Evolutionary conservation across 352 stramenopile species (phyloP).

Genomic region (Globisporangium apiculatum): DNA sequence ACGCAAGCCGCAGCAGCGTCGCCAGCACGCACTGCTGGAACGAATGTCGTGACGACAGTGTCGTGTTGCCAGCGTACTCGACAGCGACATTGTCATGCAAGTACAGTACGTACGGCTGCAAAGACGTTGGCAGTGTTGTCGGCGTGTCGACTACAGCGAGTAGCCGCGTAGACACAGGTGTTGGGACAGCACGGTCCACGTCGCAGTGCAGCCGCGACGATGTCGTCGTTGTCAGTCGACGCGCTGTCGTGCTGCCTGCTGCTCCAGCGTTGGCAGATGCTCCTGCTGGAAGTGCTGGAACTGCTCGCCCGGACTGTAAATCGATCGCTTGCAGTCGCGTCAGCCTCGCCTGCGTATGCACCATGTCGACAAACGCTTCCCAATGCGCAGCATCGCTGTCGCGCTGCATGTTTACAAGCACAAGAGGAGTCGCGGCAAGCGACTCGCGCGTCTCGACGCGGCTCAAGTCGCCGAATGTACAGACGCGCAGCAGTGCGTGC

Average conservation of each 20-base stretch:
- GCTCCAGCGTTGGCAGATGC: background rate
- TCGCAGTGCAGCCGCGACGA: constrained; percentile 19
- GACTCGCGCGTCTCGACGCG: constrained; percentile 19
- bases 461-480: constrained; percentile 23
- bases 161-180: constrained; percentile 24
- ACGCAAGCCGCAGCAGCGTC: constrained; percentile 31
- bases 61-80: background rate
- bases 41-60: background rate
- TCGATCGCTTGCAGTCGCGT: too few relatives aligned
- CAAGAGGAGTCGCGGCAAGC: constrained; percentile 30
- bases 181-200: constrained; percentile 18
- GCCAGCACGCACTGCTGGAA: constrained; percentile 34
- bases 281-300: background rate
- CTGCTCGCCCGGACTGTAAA: too few relatives aligned
- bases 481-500: constrained; percentile 23
- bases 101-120: constrained; percentile 22
- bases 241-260: background rate
- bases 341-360: constrained; percentile 15
- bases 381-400: constrained; percentile 14
- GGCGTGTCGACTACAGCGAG: constrained; percentile 18
- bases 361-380: constrained; percentile 42
- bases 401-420: constrained; percentile 34
- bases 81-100: constrained; percentile 13
- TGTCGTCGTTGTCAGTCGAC: constrained; percentile 2
- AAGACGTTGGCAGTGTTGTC: constrained; percentile 16